These are phyloP conservation scores for Akanthomyces lecanii DNA, from an alignment of 2,329 filamentous ascomycete genomes.

Conservation along the genomic window DNA sequence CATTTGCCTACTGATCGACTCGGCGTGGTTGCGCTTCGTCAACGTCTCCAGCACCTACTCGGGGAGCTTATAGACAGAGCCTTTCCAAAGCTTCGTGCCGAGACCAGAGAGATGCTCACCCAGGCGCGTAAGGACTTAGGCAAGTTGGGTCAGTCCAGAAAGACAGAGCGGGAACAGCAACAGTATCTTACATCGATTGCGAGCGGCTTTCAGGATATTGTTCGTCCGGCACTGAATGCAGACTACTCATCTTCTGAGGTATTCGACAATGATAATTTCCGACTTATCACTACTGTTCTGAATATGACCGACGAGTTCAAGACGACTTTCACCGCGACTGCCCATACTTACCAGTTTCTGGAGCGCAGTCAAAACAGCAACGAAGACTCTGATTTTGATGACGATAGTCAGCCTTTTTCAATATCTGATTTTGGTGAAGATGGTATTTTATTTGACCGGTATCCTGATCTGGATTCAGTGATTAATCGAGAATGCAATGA, in stretches of 20 bases:
- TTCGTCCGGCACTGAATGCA: conserved; percentile 15
- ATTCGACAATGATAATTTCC: conserved; percentile 19
- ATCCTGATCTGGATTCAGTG: conserved; percentile 15
- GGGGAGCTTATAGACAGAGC: conserved; percentile 26
- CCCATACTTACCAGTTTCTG: conserved; percentile 22
- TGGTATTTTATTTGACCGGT: background rate
- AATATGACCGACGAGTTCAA: conserved; percentile 21
- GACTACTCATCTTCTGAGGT: conserved; percentile 17
- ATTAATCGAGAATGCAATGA: background rate
- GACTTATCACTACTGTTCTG: conserved; percentile 23
- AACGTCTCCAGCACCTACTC: conserved; percentile 24
- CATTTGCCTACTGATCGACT: conserved; percentile 22
- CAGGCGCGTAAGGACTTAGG: conserved; percentile 15
- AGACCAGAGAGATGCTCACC: conserved; percentile 18
- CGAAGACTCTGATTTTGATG: no score
- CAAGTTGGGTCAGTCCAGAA: conserved; percentile 18
- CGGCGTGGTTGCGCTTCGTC: conserved; percentile 24
- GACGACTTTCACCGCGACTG: background rate
- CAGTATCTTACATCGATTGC: conserved; percentile 21
- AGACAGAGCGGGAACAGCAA: conserved; percentile 20
- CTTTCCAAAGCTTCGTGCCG: conserved; percentile 26
- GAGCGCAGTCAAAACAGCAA: no score
- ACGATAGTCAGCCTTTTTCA: no score
- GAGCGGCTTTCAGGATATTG: conserved; percentile 21
- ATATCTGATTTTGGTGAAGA: background rate